These are phyloP conservation scores for Onygena corvina DNA, from an alignment of 2,329 filamentous ascomycete genomes.

Conservation along the genomic window DNA sequence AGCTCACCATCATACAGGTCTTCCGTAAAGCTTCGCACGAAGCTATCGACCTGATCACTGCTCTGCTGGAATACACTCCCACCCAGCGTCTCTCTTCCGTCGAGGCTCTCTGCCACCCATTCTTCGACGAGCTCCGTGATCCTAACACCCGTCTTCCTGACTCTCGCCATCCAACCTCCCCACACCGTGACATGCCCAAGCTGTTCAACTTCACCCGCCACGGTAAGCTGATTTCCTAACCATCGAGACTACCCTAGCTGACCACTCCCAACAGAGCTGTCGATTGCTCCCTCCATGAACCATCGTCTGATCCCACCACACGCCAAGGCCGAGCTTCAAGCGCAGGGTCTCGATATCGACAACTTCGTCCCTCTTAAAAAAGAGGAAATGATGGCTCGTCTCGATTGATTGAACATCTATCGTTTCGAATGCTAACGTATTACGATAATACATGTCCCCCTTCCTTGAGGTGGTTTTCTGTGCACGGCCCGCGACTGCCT, in stretches of 20 bases:
- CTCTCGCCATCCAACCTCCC: slow-evolving; percentile 74
- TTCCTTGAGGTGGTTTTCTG: slow-evolving; percentile 27
- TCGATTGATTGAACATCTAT: slow-evolving; percentile 59
- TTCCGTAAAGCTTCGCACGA: slow-evolving; percentile 91
- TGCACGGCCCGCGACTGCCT: slow-evolving; percentile 19
- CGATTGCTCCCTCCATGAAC: slow-evolving; percentile 84
- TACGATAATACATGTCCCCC: slow-evolving; percentile 28
- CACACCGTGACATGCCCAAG: slow-evolving; percentile 67
- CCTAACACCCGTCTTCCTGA: slow-evolving; percentile 85
- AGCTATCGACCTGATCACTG: slow-evolving; percentile 89
- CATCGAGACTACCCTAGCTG: neutral
- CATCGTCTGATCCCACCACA: slow-evolving; percentile 75
- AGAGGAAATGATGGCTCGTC: slow-evolving; percentile 92
- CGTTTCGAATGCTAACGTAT: slow-evolving; percentile 18
- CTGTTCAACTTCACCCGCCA: slow-evolving; percentile 92
- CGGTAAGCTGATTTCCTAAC: slow-evolving; percentile 47
- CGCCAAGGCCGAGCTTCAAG: slow-evolving; percentile 59
- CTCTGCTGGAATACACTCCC: slow-evolving; percentile 89
- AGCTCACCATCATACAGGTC: slow-evolving; percentile 44
- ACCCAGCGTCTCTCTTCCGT: slow-evolving; percentile 88
- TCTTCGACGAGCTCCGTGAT: slow-evolving; percentile 94
- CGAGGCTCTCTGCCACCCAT: slow-evolving; percentile 95
- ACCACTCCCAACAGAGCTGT: slow-evolving; percentile 56
- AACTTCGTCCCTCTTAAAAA: slow-evolving; percentile 83
- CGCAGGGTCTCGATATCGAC: slow-evolving; percentile 79